These are phyloP conservation scores for Hericium coralloides DNA, from an alignment of 768 basidiomycete species.

Conservation along the genomic window DNA sequence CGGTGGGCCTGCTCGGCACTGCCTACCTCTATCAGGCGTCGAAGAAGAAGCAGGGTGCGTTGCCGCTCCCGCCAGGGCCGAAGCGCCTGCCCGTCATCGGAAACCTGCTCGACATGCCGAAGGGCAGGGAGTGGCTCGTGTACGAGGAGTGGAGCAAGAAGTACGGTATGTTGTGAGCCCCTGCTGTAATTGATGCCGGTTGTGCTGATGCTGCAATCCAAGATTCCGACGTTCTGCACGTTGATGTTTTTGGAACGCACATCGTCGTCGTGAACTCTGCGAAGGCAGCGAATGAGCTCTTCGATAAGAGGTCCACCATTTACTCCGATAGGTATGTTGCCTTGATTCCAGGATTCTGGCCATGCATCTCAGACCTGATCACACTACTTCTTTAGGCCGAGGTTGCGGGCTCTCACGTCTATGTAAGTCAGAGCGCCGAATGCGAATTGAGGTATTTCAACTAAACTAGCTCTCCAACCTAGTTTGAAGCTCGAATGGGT, in stretches of 20 bases:
- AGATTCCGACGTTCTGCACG: slow-evolving; percentile 18
- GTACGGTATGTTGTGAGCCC: slow-evolving; percentile 6
- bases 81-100: slow-evolving; percentile 9
- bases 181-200: too few species aligned
- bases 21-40: background rate
- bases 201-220: background rate
- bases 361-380: background rate
- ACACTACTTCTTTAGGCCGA: background rate
- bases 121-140: slow-evolving; percentile 5
- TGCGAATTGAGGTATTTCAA: background rate
- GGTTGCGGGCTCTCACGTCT: background rate
- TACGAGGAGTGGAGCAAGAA: slow-evolving; percentile 10
- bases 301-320: slow-evolving; percentile 2
- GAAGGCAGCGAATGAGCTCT: slow-evolving; percentile 3
- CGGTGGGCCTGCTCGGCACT: background rate
- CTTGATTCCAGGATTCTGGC: background rate
- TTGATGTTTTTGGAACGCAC: background rate
- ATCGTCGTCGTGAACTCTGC: slow-evolving; percentile 27
- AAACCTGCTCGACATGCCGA: slow-evolving; percentile 11
- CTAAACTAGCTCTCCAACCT: too few species aligned
- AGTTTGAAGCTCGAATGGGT: slow-evolving; percentile 6
- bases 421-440: background rate
- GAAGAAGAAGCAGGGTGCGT: background rate
- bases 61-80: slow-evolving; percentile 13
- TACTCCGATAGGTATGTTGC: background rate